Conservation (phyloP, 192 early-diverging fungal genomes). For the Backusella australiensis region DNA sequence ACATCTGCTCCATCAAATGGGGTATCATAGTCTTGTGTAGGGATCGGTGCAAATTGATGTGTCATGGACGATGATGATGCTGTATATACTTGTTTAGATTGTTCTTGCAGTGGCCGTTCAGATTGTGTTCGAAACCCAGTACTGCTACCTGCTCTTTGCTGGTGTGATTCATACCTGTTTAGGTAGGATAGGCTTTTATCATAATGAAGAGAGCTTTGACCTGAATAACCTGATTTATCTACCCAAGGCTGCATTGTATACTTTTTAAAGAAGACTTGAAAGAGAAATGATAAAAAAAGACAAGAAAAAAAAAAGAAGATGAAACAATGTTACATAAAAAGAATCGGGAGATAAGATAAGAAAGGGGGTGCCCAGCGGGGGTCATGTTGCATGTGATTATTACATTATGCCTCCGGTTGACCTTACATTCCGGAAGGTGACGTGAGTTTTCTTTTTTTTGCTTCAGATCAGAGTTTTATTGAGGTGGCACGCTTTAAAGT, state of each 20-base stretch:
- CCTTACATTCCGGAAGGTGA: background rate
- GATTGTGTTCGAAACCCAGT: background rate
- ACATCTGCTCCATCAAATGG: conserved; percentile 26
- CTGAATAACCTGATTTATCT: background rate
- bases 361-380: background rate
- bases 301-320: background rate
- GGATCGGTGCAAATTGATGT: background rate
- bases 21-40: background rate
- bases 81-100: background rate
- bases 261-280: background rate
- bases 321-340: conserved; percentile 2
- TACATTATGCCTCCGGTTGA: background rate
- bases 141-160: background rate
- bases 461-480: background rate
- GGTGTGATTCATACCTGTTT: background rate
- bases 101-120: background rate
- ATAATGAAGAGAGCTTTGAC: background rate
- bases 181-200: background rate
- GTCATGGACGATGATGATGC: background rate
- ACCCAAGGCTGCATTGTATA: conserved; percentile 10
- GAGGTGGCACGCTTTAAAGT: background rate
- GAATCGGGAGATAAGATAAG: conserved; percentile 11
- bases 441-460: background rate
- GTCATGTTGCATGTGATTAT: conserved; percentile 3
- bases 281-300: background rate